Evolutionary conservation across 2,329 filamentous ascomycete genomes (phyloP).

Genomic region (Pseudocercospora pini-densiflorae): DNA sequence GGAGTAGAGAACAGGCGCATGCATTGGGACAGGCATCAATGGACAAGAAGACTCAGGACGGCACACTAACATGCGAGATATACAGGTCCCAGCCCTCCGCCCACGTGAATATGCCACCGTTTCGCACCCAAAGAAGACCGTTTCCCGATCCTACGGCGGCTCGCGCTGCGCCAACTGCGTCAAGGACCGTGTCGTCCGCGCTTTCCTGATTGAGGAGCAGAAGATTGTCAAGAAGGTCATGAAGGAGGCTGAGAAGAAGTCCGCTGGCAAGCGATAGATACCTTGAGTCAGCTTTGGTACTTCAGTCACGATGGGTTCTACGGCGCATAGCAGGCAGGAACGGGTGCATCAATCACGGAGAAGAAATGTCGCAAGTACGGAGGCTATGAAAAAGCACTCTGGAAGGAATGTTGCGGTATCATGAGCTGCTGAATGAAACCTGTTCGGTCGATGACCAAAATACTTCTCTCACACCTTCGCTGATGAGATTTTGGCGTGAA

Average conservation of each 20-base stretch:
- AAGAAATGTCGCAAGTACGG: conserved; percentile 16
- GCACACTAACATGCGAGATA: conserved; percentile 21
- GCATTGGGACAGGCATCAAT: background rate
- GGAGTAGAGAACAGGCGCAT: conserved; percentile 1
- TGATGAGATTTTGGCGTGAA: background rate
- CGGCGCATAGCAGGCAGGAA: conserved; percentile 22
- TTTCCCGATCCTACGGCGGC: conserved; percentile 97
- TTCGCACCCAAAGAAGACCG: conserved; percentile 99
- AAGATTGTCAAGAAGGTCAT: conserved; percentile 99
- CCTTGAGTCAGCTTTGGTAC: conserved; percentile 8
- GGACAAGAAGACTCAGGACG: background rate
- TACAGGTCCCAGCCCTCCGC: conserved; percentile 89
- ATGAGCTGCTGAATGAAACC: conserved; percentile 25
- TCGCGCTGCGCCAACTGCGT: conserved; percentile 99
- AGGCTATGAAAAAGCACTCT: conserved; percentile 9
- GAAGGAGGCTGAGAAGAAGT: conserved; percentile 91
- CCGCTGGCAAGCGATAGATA: conserved; percentile 33
- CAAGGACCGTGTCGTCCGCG: conserved; percentile 95
- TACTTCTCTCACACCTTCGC: background rate
- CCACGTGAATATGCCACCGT: conserved; percentile 97
- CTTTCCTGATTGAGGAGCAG: conserved; percentile 99
- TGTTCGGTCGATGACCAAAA: conserved; percentile 6
- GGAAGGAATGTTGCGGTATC: conserved; percentile 15
- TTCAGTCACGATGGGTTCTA: conserved; percentile 17
- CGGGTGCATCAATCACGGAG: conserved; percentile 20